phyloP scores from a whole-genome alignment of 2,329 filamentous ascomycete genomes.

The Pseudocercospora cruenta region DNA sequence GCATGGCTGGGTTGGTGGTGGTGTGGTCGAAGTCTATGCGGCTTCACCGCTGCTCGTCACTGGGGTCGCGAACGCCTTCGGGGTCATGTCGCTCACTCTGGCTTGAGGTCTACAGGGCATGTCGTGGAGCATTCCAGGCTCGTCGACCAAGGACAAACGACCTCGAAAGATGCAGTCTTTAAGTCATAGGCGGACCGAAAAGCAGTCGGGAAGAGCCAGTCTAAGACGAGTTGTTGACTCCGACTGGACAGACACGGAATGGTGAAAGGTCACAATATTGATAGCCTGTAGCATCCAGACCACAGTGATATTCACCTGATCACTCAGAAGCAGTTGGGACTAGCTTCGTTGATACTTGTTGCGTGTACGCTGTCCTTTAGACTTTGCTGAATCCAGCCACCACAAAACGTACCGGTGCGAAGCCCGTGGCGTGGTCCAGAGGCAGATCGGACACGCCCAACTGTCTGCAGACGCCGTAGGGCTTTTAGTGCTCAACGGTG shows the following conservation, averaged over 20 bases:
- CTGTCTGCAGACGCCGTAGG: neutral
- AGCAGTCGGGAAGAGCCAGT: neutral
- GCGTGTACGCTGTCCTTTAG: neutral
- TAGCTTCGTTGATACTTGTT: neutral
- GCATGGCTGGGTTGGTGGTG: neutral
- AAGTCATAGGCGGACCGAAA: neutral
- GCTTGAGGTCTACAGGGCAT: neutral
- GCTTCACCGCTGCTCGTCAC: constrained; percentile 9
- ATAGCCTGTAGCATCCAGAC: neutral
- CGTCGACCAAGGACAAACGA: neutral
- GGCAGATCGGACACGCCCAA: neutral
- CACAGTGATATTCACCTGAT: neutral
- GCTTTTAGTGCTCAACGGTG: too few species aligned
- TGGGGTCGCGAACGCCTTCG: neutral
- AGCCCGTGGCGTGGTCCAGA: neutral
- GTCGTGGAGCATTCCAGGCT: neutral
- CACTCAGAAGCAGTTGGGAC: neutral
- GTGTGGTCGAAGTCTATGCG: constrained; percentile 7
- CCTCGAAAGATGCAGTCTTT: neutral
- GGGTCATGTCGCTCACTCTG: neutral
- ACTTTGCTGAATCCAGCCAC: neutral
- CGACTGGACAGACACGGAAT: neutral
- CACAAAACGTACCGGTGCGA: neutral
- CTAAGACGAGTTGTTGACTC: neutral
- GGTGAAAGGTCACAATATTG: neutral